These are phyloP conservation scores for Bifiguratus adelaidae DNA, from an alignment of 192 early-diverging fungal genomes.

Conservation along the genomic window DNA sequence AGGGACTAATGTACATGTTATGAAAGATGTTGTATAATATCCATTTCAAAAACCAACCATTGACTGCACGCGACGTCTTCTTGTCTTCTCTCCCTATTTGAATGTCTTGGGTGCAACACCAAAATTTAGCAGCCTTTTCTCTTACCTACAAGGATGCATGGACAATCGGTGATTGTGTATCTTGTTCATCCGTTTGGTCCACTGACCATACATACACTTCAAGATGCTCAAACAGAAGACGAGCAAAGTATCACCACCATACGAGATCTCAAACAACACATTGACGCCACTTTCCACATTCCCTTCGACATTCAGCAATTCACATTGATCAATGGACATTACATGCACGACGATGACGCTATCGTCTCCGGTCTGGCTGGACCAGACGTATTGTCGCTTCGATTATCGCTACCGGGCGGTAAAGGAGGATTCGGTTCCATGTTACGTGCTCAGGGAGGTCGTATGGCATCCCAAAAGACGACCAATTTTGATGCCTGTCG, in stretches of 20 bases:
- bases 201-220: no score
- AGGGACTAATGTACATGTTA: no score
- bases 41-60: no score
- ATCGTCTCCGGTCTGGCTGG: conserved; percentile 16
- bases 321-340: conserved; percentile 23
- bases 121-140: no score
- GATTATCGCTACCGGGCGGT: conserved; percentile 58
- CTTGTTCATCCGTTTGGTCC: no score
- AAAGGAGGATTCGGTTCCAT: conserved; percentile 97
- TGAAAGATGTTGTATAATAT: no score
- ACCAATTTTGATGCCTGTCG: conserved; percentile 91
- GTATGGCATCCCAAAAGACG: conserved; percentile 79
- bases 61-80: neutral
- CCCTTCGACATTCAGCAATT: conserved; percentile 27
- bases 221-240: no score
- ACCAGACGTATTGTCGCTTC: conserved; percentile 27
- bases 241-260: conserved; percentile 9
- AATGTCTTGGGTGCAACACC: no score
- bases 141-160: no score
- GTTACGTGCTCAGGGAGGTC: conserved; percentile 85
- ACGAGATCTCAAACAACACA: conserved; percentile 20
- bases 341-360: conserved; percentile 19
- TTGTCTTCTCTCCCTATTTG: neutral
- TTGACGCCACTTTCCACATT: conserved; percentile 18
- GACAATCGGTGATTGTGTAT: no score